Conservation (phyloP, 106 monocot species). For the Xerophyta viscosa region DNA sequence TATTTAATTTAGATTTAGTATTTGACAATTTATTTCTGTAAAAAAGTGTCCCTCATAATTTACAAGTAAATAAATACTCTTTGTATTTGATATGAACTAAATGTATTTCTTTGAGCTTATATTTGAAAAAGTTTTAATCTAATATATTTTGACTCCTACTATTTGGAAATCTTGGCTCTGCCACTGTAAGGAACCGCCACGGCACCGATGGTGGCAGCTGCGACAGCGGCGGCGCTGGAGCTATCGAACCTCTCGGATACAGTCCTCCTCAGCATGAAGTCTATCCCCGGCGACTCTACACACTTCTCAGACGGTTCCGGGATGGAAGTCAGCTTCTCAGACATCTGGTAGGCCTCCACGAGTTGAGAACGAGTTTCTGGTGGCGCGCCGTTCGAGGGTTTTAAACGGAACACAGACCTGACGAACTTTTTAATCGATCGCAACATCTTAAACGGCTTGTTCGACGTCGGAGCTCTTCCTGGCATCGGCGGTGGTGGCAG, state of each 20-base stretch:
- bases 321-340: background rate
- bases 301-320: slow-evolving; percentile 8
- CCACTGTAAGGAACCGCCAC: background rate
- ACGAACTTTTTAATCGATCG: slow-evolving; percentile 15
- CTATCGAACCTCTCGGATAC: slow-evolving; percentile 3
- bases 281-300: slow-evolving; percentile 9
- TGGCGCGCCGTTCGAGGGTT: background rate
- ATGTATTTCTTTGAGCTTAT: too few relatives aligned
- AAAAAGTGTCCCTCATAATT: too few relatives aligned
- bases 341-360: background rate
- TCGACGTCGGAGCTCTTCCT: background rate
- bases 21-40: too few relatives aligned
- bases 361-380: background rate
- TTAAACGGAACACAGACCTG: slow-evolving; percentile 15
- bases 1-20: too few relatives aligned
- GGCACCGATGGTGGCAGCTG: background rate
- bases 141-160: too few relatives aligned
- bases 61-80: too few relatives aligned
- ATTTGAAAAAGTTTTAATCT: too few relatives aligned
- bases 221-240: background rate
- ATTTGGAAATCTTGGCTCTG: too few relatives aligned
- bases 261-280: slow-evolving; percentile 5
- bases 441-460: slow-evolving; percentile 4
- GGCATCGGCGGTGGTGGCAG: background rate
- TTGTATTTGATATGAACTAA: too few relatives aligned